Evolutionary conservation across 495 filamentous ascomycete genomes (phyloP).

Genomic region (Hypoxylon perforatum): DNA sequence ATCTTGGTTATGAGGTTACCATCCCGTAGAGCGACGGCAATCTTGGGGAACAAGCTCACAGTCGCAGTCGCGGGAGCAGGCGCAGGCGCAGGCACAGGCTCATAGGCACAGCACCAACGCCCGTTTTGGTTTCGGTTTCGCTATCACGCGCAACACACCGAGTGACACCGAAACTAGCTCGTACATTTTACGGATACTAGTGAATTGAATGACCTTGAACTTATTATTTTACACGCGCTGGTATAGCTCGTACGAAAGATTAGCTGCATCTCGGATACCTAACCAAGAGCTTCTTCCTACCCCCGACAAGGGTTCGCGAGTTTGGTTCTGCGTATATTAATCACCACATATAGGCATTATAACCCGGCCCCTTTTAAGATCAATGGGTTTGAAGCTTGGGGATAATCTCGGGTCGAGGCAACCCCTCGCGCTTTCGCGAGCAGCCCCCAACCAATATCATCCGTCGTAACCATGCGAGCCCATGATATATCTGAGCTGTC

Average conservation of each 20-base stretch:
- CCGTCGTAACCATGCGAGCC: conserved; percentile 11
- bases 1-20: conserved; percentile 48
- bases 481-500: conserved; percentile 15
- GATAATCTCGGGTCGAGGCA: conserved; percentile 54
- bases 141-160: conserved; percentile 41
- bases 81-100: conserved; percentile 11
- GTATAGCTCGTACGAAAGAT: conserved; percentile 34
- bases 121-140: neutral
- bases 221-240: conserved; percentile 37
- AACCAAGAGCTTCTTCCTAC: conserved; percentile 24
- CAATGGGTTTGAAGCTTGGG: conserved; percentile 39
- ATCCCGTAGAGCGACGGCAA: conserved; percentile 47
- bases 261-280: conserved; percentile 45
- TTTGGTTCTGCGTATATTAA: conserved; percentile 55
- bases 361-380: conserved; percentile 49
- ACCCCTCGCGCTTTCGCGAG: conserved; percentile 32
- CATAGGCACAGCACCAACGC: conserved; percentile 5
- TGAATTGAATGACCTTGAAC: conserved; percentile 14
- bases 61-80: neutral
- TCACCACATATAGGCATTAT: conserved; percentile 56
- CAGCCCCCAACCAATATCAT: conserved; percentile 38
- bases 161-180: conserved; percentile 38
- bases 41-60: conserved; percentile 28
- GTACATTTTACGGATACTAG: conserved; percentile 22
- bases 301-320: conserved; percentile 40